Evolutionary conservation across 140 eudicot species (phyloP).

Genomic region (Oenanthe javanica): DNA sequence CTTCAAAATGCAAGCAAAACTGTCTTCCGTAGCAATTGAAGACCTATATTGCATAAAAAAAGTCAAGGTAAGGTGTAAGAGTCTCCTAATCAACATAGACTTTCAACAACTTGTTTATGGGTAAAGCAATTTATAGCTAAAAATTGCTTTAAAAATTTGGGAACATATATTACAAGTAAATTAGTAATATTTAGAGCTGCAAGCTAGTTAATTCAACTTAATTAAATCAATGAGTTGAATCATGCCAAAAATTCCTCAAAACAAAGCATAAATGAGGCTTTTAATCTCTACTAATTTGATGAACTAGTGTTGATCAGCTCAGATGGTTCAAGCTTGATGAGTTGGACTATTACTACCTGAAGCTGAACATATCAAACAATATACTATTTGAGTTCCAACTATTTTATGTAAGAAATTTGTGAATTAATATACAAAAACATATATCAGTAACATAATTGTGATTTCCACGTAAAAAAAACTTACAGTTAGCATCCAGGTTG

Average conservation of each 20-base stretch:
- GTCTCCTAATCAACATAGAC: not conserved
- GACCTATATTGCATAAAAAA: conserved; percentile 16
- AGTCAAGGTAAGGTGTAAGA: not conserved
- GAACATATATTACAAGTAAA: not conserved
- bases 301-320: not conserved
- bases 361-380: not conserved
- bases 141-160: not conserved
- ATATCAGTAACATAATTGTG: not conserved
- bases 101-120: not conserved
- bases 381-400: not conserved
- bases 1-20: conserved; percentile 44
- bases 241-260: not conserved
- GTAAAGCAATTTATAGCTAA: not conserved
- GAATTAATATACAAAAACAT: not conserved
- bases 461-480: conserved; percentile 13
- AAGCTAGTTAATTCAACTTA: not conserved
- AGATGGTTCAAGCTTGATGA: not conserved
- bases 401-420: not conserved
- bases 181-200: not conserved
- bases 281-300: not conserved
- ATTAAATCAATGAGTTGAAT: not conserved
- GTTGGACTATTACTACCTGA: not conserved
- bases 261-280: not conserved
- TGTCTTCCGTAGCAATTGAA: conserved; percentile 41
- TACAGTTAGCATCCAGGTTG: conserved; percentile 44